These are phyloP conservation scores for Amaranthus hypochondriacus DNA, from an alignment of 148 eudicot species.

Conservation along the genomic window DNA sequence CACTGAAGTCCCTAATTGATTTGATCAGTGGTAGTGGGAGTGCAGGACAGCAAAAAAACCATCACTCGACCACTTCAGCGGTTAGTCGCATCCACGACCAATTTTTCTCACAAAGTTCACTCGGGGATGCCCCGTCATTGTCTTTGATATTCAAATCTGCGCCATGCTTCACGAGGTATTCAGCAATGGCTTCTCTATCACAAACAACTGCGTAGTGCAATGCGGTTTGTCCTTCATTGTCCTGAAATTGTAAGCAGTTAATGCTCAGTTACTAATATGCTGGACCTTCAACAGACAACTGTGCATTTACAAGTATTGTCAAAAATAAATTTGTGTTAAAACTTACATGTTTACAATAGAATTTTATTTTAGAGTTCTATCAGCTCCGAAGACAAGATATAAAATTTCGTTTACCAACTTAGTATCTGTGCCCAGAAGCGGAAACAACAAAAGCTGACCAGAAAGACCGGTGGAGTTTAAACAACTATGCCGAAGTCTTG, in stretches of 20 bases:
- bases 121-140: conserved; percentile 55
- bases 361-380: too few species aligned
- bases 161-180: conserved; percentile 70
- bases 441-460: too few species aligned
- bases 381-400: too few species aligned
- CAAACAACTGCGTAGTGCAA: conserved; percentile 95
- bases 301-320: too few species aligned
- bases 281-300: too few species aligned
- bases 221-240: conserved; percentile 86
- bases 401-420: too few species aligned
- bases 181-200: conserved; percentile 72
- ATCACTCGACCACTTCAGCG: conserved; percentile 24
- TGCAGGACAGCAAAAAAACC: conserved; percentile 12
- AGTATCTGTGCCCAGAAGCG: too few species aligned
- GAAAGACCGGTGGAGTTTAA: too few species aligned
- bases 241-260: conserved; percentile 36
- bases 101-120: conserved; percentile 58
- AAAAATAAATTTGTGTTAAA: too few species aligned
- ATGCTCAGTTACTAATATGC: not conserved
- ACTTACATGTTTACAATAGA: too few species aligned
- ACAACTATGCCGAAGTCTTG: too few species aligned
- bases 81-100: conserved; percentile 69
- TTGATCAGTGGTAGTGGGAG: conserved; percentile 12
- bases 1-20: conserved; percentile 9
- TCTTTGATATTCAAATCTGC: conserved; percentile 56